Base-by-base conservation (phyloP, 345 rosid species). In the Brassica carinata region DNA sequence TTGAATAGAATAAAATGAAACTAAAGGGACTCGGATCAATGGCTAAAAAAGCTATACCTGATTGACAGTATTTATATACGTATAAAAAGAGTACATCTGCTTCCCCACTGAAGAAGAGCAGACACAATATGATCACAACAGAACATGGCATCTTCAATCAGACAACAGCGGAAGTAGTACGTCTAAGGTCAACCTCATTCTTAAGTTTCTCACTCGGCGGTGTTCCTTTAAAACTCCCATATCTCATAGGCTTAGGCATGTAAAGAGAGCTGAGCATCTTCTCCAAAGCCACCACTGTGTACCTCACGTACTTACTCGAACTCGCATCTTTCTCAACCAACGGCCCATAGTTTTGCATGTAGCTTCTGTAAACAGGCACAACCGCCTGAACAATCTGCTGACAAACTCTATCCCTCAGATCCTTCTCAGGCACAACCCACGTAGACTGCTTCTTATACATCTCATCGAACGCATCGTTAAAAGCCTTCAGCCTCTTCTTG, bases 311-410 rank as follows among this genome's bases (percentile, higher is more conserved):
- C 86, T 96, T 94, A 72, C 92, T 85, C 9, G 97, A 88, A 79
- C 96, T 91, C 64, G 88, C 88, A 23, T 92, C 98, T 83, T 88
- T 92, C 85, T 94, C 97, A 69, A 96, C 98, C 84, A 96, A 74
- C 3, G 99, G 97, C 68, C 99, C 98, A 69, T 94, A 96, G 81
- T 89, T 94, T 83, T 96, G 99, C 99, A 96, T 96, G 74, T 89
- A 96, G 87, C 99, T 96, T 71, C 99, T 85, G 76, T 93, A 96
- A 36, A 96, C 90, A 2, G 99, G 99, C 17, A 94, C 88, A 48
- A 93, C 85, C 2, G 90, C 82, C 80, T 96, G 98, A 74, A 88
- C 90, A 23, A 91, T 90, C 71, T 77, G 89, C 69, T 93, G 97
- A 73, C 92, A 88, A 6, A 86, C 88, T 87, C 89, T 93, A 77